phyloP scores from a whole-genome alignment of 2,329 filamentous ascomycete species.

The Hymenoscyphus infarciens region DNA sequence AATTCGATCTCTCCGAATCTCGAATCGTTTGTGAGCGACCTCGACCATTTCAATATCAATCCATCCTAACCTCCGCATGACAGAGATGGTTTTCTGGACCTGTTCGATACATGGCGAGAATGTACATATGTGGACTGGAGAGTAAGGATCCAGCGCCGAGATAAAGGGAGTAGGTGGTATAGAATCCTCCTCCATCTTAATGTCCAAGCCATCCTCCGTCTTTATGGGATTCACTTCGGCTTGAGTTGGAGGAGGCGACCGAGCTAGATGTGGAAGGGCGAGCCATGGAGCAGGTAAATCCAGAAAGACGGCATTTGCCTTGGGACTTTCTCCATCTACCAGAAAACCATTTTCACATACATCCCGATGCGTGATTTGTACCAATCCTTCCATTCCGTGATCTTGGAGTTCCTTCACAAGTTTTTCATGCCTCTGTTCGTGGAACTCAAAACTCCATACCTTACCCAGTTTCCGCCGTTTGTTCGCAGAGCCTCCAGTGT shows the following conservation, averaged over 20 bases:
- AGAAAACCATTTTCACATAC: slow-evolving; percentile 74
- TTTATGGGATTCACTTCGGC: slow-evolving; percentile 10
- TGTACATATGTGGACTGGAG: slow-evolving; percentile 77
- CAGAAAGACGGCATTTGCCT: slow-evolving; percentile 70
- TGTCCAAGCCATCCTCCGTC: neutral
- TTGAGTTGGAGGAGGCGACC: slow-evolving; percentile 40
- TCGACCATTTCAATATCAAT: slow-evolving; percentile 92
- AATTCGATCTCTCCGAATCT: slow-evolving; percentile 76
- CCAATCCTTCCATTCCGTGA: slow-evolving; percentile 62
- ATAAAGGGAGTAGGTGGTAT: slow-evolving; percentile 40
- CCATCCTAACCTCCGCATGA: slow-evolving; percentile 80
- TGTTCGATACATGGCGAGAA: slow-evolving; percentile 98
- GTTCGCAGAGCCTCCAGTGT: slow-evolving; percentile 32
- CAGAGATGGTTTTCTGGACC: slow-evolving; percentile 79
- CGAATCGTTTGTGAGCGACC: slow-evolving; percentile 72
- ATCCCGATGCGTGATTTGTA: slow-evolving; percentile 73
- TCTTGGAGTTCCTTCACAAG: slow-evolving; percentile 66
- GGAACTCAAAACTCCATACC: slow-evolving; percentile 81
- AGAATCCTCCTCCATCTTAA: slow-evolving; percentile 17
- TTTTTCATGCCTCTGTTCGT: slow-evolving; percentile 67
- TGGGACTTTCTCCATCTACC: slow-evolving; percentile 52
- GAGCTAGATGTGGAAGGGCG: slow-evolving; percentile 70
- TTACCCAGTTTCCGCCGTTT: slow-evolving; percentile 52
- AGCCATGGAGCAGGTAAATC: slow-evolving; percentile 81
- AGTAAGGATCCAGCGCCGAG: slow-evolving; percentile 67